Percentiles rank a stretch among this genome's conserved stretches.
Evolutionary conservation across 768 basidiomycete genomes (phyloP).

Genomic region (Xerocomus potaroensis): DNA sequence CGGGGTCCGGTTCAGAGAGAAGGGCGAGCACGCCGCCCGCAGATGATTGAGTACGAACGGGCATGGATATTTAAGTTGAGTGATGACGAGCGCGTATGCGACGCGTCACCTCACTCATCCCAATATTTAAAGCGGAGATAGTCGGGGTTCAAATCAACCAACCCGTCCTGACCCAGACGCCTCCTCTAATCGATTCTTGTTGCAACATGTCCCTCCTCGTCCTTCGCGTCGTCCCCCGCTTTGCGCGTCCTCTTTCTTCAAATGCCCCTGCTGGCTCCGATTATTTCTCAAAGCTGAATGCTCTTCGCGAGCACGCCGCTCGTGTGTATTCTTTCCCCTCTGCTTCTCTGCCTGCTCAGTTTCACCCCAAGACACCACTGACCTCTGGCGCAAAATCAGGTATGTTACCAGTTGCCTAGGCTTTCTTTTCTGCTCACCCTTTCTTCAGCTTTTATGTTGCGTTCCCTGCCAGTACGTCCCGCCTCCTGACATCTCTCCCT

Average conservation of each 20-base stretch:
- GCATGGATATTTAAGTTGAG: too few relatives aligned
- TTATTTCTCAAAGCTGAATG: slow-evolving; percentile 51
- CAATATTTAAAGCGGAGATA: slow-evolving; percentile 30
- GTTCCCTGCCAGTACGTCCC: slow-evolving; percentile 63
- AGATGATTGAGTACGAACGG: slow-evolving; percentile 69
- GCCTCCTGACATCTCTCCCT: neutral
- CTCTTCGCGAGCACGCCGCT: slow-evolving; percentile 61
- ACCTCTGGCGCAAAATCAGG: slow-evolving; percentile 89
- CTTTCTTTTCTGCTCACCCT: slow-evolving; percentile 5
- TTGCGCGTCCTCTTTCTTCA: slow-evolving; percentile 35
- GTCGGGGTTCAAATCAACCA: slow-evolving; percentile 19
- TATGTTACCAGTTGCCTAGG: slow-evolving; percentile 28
- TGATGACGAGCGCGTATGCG: slow-evolving; percentile 8
- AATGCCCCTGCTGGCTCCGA: slow-evolving; percentile 35
- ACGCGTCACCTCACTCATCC: slow-evolving; percentile 49
- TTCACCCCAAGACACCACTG: slow-evolving; percentile 58
- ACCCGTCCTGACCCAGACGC: slow-evolving; percentile 35
- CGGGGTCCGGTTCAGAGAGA: slow-evolving; percentile 80
- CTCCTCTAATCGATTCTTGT: neutral
- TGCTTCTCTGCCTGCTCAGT: slow-evolving; percentile 9
- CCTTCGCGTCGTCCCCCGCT: slow-evolving; percentile 41
- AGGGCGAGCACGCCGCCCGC: slow-evolving; percentile 90
- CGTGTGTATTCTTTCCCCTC: slow-evolving; percentile 37
- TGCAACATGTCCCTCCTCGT: slow-evolving; percentile 47
- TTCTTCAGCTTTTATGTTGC: slow-evolving; percentile 64